Evolutionary conservation across 345 rosid genomes (phyloP), one percentile per base, ranked within the genome.

Genomic region (Salix viminalis): DNA sequence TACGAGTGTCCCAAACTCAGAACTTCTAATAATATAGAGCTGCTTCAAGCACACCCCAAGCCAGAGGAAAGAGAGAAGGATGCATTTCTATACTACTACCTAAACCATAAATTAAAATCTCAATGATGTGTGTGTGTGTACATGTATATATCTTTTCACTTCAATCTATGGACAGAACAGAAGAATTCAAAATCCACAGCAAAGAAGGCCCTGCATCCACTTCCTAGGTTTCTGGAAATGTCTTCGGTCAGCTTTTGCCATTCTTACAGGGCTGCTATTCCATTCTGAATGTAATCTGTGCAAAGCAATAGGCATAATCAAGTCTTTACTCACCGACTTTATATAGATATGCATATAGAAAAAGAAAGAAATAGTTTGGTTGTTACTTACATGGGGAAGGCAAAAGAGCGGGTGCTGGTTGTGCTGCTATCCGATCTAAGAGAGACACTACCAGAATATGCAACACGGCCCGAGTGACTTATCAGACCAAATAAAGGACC

Each of bases 341-440:
- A 58, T 28, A 42, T 14, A 46, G 24, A 13, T 7, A 65, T 1
- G 6, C 26, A 28, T 14, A 9, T 21, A 16, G 19, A 32, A 42
- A 5, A 23, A 2, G 9, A 32, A 65, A 73, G 14, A 32, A 36
- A 78, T n/a, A 71, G 54, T 37, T 39, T 54, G 44, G 10, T 8
- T 64, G 78, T 54, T 58, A 70, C 37, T 79, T 88, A 96, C 99
- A 87, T 61, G 0, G 99, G 99, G 82, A 96, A 96, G 75, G 99
- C 97, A 19, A 96, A 96, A 37, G 99, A 96, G 76, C 94, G 90
- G 71, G 91, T 88, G 83, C 98, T 96, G 1, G 98, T 87, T 16
- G 96, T 87, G 87, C 99, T 96, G 90, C 97, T 90, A 72, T 96
- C 97, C 0, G 98, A 96, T 81, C 98, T 83, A 71, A 83, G 88